Evolutionary conservation across 352 stramenopile species (phyloP), one percentile per base, ranked within the genome.

Genomic region (Pythium chondricola): DNA sequence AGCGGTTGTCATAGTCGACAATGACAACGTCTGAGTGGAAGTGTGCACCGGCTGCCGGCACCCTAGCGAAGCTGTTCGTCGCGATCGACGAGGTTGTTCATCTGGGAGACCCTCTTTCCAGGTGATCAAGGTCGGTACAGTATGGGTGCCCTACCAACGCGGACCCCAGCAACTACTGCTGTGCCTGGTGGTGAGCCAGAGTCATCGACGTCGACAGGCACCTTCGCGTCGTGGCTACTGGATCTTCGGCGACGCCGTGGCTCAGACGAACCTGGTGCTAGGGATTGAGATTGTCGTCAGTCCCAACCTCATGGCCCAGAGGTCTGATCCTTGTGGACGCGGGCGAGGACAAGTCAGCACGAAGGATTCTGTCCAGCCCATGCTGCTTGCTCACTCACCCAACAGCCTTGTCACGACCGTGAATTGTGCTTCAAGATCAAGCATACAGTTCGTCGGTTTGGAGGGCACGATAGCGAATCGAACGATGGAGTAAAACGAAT

Each of bases 231-330:
- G 60, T 97, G 96, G 74, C 75, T 84, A n/a, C 50, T 96, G 98
- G 67, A 62, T 73, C 20, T 66, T 74, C 9, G 96, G 96, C 27
- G 95, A 98, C 63, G 80, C 81, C 17, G 88, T 98, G 27, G 66
- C 83, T 11, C 77, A 78, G 20, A 95, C 98, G 64, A 94, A 99
- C 35, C 92, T 98, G 14, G 86, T 99, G 0, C 73, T 97, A 10
- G 85, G 98, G 17, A 81, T 99, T 14, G 96, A 99, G 75, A 99
- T 95, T 0, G 96, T n/a, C n/a, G n/a, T n/a, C n/a, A n/a, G n/a
- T n/a, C n/a, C n/a, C n/a, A n/a, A n/a, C n/a, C n/a, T n/a, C n/a
- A n/a, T n/a, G n/a, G n/a, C n/a, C n/a, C n/a, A n/a, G n/a, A n/a
- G n/a, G n/a, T n/a, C n/a, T n/a, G n/a, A n/a, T n/a, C n/a, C n/a